Evolutionary conservation across 768 basidiomycete species (phyloP), one percentile per base, ranked within the genome.

Genomic region (Tricholoma saponaceum): DNA sequence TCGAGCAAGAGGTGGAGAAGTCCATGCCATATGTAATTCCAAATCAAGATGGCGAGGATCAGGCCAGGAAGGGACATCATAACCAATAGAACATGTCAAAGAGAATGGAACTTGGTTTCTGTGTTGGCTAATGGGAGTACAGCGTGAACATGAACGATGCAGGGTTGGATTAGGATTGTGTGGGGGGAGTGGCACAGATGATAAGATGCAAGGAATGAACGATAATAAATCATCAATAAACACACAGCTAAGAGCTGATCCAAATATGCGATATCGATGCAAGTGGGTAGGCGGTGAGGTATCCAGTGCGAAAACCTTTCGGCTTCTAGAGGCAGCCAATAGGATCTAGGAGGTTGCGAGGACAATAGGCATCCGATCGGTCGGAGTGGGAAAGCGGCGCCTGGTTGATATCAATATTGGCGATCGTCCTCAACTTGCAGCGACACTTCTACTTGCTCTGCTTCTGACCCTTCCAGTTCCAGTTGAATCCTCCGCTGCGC

Each of bases 401-500:
- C 35, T 37, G 54, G 32, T n/a, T 49, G 56, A 57, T 56, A 63
- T 60, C 58, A 47, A 57, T 59, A 39, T 58, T 60, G 47, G n/a
- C 47, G 47, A 30, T 41, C 26, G 22, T 52, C 37, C n/a, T 54
- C 14, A 16, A 35, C 8, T 22, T 22, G 51, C 44, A 28, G 35
- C 57, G 51, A 65, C 35, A 59, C 60, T 9, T 62, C 56, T 33
- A 32, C 59, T 44, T 59, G 61, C 37, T 60, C 57, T 5, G 51
- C 60, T 41, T 53, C 54, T 28, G 55, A 51, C n/a, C 39, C 52
- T 10, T 53, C 59, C 49, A 64, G 60, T 18, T 50, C 47, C 55
- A 5, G 39, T 37, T 26, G 46, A 46, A n/a, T 55, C 46, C 43
- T 46, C 50, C 30, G 49, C 52, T 32, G 47, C 32, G 23, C 54